These are phyloP conservation scores for Prunus salicina DNA, from an alignment of 306 rosid genomes.

Conservation along the genomic window DNA sequence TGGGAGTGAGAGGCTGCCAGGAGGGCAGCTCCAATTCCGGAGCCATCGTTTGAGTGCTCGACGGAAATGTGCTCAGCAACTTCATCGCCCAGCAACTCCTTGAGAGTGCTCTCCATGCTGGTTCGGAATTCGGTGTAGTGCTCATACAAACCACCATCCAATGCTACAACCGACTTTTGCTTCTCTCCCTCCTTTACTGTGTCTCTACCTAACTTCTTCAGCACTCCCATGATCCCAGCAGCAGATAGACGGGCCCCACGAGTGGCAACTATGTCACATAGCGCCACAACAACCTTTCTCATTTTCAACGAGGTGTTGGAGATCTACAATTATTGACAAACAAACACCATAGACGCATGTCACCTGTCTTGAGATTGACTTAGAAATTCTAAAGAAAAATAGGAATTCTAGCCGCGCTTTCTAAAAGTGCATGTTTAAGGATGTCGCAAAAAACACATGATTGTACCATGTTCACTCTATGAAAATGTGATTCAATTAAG, in stretches of 20 bases:
- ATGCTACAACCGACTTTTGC: conserved; percentile 71
- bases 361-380: neutral
- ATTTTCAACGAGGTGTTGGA: conserved; percentile 61
- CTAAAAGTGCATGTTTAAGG: neutral
- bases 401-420: neutral
- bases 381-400: neutral
- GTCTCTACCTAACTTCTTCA: conserved; percentile 90
- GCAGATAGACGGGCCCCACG: conserved; percentile 91
- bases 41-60: conserved; percentile 81
- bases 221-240: conserved; percentile 76
- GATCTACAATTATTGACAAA: conserved; percentile 40
- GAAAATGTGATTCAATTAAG: neutral
- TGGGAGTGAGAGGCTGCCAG: conserved; percentile 96
- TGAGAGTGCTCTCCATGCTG: conserved; percentile 71
- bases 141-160: conserved; percentile 95
- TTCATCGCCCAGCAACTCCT: conserved; percentile 78
- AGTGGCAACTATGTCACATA: conserved; percentile 74
- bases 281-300: conserved; percentile 57
- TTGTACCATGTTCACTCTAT: neutral
- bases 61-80: conserved; percentile 50
- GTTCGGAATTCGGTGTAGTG: conserved; percentile 70
- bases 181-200: conserved; percentile 54
- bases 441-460: neutral
- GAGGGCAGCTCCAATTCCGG: conserved; percentile 94
- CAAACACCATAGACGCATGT: neutral